Evolutionary conservation across 2,329 filamentous ascomycete species (phyloP).

Genomic region (Triangularia setosa): DNA sequence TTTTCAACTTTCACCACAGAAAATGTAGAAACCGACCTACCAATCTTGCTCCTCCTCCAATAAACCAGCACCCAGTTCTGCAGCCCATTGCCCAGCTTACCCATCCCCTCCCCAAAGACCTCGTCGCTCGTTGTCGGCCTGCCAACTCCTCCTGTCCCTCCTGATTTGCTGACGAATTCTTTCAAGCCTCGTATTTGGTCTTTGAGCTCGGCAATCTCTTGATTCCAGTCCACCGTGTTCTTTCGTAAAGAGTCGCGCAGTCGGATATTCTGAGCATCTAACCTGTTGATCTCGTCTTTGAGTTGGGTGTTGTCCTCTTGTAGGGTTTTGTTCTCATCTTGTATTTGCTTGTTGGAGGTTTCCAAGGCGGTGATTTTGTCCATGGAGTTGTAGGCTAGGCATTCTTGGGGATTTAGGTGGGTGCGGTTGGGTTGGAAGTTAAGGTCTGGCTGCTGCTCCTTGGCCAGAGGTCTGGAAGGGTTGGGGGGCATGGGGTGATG

Average conservation of each 20-base stretch:
- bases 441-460: background rate
- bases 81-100: conserved; percentile 60
- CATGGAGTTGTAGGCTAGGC: conserved; percentile 50
- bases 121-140: conserved; percentile 64
- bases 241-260: conserved; percentile 33
- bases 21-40: conserved; percentile 33
- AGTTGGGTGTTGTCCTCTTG: conserved; percentile 34
- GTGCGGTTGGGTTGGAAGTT: conserved; percentile 25
- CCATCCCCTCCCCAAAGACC: conserved; percentile 59
- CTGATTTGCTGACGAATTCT: conserved; percentile 64
- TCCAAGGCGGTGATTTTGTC: conserved; percentile 39
- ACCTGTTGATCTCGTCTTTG: conserved; percentile 51
- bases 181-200: conserved; percentile 65
- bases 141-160: conserved; percentile 53
- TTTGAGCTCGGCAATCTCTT: conserved; percentile 51
- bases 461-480: background rate
- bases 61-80: conserved; percentile 73
- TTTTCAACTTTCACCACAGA: background rate
- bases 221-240: conserved; percentile 37
- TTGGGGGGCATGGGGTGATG: conserved; percentile 28
- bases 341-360: background rate
- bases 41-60: conserved; percentile 60
- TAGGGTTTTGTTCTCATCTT: background rate
- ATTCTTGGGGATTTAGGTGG: conserved; percentile 44
- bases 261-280: conserved; percentile 39